phyloP scores from a whole-genome alignment of 2,329 filamentous ascomycete species.

The Diaporthe sp. region DNA sequence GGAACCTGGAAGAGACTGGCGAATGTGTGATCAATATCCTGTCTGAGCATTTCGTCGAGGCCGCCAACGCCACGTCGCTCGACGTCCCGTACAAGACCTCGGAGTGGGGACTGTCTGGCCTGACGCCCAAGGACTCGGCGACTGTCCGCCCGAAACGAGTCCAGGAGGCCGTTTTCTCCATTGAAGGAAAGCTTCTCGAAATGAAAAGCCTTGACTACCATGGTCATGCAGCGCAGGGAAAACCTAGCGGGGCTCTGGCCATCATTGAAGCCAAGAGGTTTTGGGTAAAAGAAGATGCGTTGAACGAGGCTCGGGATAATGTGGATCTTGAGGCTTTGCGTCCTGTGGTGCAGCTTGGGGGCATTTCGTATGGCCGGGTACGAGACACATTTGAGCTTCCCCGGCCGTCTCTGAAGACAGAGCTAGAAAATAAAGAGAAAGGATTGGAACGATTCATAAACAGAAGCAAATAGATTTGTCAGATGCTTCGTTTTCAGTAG shows the following conservation, averaged over 20 bases:
- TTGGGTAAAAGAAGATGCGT: conserved; percentile 40
- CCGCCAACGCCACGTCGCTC: conserved; percentile 71
- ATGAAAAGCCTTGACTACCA: conserved; percentile 46
- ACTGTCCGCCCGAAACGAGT: conserved; percentile 45
- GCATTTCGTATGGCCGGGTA: not conserved
- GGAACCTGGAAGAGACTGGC: conserved; percentile 68
- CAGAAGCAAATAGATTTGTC: not conserved
- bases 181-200: conserved; percentile 49
- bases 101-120: conserved; percentile 53
- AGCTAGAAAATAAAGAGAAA: not conserved
- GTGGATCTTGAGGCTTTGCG: conserved; percentile 1
- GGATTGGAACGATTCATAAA: not conserved
- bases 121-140: conserved; percentile 45
- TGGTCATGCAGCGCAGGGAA: conserved; percentile 42
- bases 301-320: not conserved
- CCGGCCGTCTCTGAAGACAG: not conserved
- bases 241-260: conserved; percentile 46
- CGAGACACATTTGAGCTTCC: conserved; percentile 1
- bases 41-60: conserved; percentile 73
- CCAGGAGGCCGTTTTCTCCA: conserved; percentile 47
- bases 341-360: conserved; percentile 14
- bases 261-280: conserved; percentile 49
- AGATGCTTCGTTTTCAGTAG: too few species aligned
- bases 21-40: conserved; percentile 76
- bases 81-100: conserved; percentile 70